These are phyloP conservation scores for Peniophora sp. DNA, from an alignment of 1,284 basidiomycete genomes.

Conservation along the genomic window DNA sequence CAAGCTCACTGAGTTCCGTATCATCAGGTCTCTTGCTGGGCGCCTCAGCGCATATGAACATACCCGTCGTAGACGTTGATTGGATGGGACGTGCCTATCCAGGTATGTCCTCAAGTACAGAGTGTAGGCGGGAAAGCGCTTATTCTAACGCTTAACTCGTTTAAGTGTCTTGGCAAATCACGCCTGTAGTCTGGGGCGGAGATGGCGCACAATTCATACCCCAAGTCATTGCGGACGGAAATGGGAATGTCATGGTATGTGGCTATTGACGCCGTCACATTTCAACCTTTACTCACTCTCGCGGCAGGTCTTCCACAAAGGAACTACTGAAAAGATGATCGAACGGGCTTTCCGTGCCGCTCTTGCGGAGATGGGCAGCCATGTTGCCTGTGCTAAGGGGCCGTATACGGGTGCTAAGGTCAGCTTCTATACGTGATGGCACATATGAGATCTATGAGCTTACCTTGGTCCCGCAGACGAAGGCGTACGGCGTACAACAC, in stretches of 20 bases:
- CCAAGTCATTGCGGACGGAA: conserved; percentile 6
- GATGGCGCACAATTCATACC: conserved; percentile 5
- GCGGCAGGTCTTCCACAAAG: conserved; percentile 1
- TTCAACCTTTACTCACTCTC: neutral
- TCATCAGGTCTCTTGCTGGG: conserved; percentile 16
- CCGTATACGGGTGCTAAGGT: conserved; percentile 1
- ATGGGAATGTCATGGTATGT: conserved; percentile 6
- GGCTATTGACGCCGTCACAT: neutral
- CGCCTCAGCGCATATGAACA: conserved; percentile 15
- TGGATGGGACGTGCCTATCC: conserved; percentile 17
- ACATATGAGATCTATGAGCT: conserved; percentile 1
- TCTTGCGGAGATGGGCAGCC: conserved; percentile 8
- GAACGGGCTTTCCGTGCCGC: conserved; percentile 9
- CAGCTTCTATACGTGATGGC: neutral
- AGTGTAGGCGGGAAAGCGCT: neutral
- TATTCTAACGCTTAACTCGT: conserved; percentile 3
- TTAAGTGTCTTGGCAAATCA: conserved; percentile 6
- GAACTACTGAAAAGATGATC: conserved; percentile 8
- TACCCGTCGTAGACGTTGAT: conserved; percentile 24
- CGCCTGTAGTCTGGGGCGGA: conserved; percentile 1
- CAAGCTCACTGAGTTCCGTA: neutral
- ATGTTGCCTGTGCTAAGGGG: conserved; percentile 5
- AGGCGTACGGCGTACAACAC: neutral
- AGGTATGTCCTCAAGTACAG: neutral
- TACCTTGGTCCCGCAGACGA: neutral